phyloP scores from a whole-genome alignment of 208 protist genomes.

The Herpetomonas tarakana region DNA sequence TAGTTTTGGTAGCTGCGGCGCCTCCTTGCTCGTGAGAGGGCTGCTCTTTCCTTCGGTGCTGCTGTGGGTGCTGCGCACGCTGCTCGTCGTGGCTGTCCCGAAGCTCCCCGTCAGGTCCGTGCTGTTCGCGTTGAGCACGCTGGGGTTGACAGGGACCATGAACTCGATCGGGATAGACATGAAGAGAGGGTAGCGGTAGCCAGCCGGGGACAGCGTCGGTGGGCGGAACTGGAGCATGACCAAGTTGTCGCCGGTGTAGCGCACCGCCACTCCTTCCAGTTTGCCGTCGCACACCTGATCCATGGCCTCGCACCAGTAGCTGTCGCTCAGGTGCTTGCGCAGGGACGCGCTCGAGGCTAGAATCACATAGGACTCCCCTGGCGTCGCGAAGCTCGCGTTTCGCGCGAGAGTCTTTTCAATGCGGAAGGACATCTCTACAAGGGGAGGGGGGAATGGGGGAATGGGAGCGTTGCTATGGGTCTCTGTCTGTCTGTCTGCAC shows the following conservation, averaged over 20 bases:
- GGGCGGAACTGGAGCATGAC: conserved; percentile 86
- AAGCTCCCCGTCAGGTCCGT: conserved; percentile 34
- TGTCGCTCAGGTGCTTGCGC: conserved; percentile 78
- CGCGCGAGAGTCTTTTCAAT: conserved; percentile 17
- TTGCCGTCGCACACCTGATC: conserved; percentile 86
- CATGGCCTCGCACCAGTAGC: conserved; percentile 90
- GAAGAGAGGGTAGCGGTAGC: conserved; percentile 85
- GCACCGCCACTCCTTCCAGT: conserved; percentile 76
- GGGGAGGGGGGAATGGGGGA: not conserved
- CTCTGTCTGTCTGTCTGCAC: conserved; percentile 3
- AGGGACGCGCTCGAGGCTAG: conserved; percentile 68
- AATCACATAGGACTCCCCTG: conserved; percentile 69
- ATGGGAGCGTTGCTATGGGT: not conserved
- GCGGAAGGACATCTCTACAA: conserved; percentile 34
- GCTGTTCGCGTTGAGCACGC: conserved; percentile 13
- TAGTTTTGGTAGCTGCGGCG: conserved; percentile 33
- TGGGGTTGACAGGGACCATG: conserved; percentile 52
- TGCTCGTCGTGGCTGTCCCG: conserved; percentile 32
- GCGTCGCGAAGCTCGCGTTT: conserved; percentile 65
- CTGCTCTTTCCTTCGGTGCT: conserved; percentile 3
- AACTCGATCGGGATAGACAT: conserved; percentile 90
- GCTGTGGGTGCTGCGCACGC: conserved; percentile 18
- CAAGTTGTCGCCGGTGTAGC: conserved; percentile 84
- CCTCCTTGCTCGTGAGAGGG: not conserved
- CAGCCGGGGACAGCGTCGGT: conserved; percentile 57